phyloP scores from a whole-genome alignment of 768 basidiomycete genomes.

The Strobilomyces dryophilus region DNA sequence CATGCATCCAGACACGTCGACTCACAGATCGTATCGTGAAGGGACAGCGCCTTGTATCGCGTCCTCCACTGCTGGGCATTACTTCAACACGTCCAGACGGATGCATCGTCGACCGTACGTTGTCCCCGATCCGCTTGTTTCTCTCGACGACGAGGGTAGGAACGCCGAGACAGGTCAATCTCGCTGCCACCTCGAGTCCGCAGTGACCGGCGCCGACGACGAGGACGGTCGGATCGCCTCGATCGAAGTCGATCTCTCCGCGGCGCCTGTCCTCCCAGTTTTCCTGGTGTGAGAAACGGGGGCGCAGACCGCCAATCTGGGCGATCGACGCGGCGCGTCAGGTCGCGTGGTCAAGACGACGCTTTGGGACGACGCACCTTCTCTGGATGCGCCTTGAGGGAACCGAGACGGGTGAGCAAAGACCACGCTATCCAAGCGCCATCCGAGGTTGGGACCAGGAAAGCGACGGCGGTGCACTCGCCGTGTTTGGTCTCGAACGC shows the following conservation, averaged over 20 bases:
- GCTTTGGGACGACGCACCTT: conserved; percentile 21
- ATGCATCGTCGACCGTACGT: conserved; percentile 8
- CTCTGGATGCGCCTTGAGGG: conserved; percentile 50
- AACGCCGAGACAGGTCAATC: conserved; percentile 54
- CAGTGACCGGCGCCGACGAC: conserved; percentile 64
- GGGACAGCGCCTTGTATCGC: conserved; percentile 50
- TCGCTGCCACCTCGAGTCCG: conserved; percentile 59
- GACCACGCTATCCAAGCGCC: conserved; percentile 56
- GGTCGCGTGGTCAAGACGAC: neutral
- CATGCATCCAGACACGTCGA: conserved; percentile 11
- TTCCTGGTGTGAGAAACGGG: conserved; percentile 39
- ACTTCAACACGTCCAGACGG: neutral
- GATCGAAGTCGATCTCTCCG: conserved; percentile 40
- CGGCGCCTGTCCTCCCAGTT: conserved; percentile 47
- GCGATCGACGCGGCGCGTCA: neutral
- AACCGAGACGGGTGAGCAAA: conserved; percentile 56
- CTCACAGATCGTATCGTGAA: conserved; percentile 51
- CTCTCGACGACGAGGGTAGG: conserved; percentile 51
- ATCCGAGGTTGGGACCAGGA: conserved; percentile 40
- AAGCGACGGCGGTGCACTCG: conserved; percentile 46
- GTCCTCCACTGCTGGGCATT: conserved; percentile 40
- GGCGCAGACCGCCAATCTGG: conserved; percentile 37
- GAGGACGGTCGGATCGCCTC: conserved; percentile 51
- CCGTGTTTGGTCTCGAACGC: conserved; percentile 50
- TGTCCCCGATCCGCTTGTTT: conserved; percentile 48